Base-by-base conservation (phyloP, 495 filamentous ascomycete genomes). In the Darksidea phi region DNA sequence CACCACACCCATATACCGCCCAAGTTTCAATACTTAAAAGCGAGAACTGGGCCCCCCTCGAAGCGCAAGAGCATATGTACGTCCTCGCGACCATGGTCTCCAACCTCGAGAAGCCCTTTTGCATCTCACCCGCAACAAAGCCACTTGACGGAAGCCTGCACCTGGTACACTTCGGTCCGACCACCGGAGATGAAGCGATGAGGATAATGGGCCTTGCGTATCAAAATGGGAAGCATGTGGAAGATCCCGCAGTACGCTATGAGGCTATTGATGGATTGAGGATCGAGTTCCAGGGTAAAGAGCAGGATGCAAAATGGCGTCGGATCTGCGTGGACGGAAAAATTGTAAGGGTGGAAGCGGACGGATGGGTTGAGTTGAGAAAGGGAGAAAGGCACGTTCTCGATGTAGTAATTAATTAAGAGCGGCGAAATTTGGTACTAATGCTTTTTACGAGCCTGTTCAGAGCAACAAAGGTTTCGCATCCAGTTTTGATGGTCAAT, bases 271-370 rank as follows among this genome's bases (percentile, higher is more conserved):
- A 85, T 1, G 79, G 80, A 21, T 45, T 92, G 21, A 78, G 77
- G 45, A 82, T 96, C 26, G 78, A 84, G 34, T 84, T 95, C 37
- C 57, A 78, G 8, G 86, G 92, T 65, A 58, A 68, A 13, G 77
- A 84, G 45, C 77, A 70, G 32, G 82, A 88, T 48, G 69, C 82
- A 42, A 77, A 83, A 61, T 96, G 90, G 91, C 76, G 91, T 57
- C 82, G 90, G 60, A 82, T 95, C 1, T 97, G 92, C 69, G 76
- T 97, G 21, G 93, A 97, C 75, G 93, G 93, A 12, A 88, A 86
- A 57, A 92, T 95, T 63, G 80, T 95, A 10, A 80, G 79, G 54
- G 70, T 96, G 17, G 84, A 85, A 45, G 65, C 79, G 59, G 84
- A 80, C 0, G 91, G 93, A 6, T 87, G 83, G 82, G 82, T 94